phyloP scores from a whole-genome alignment of 2,329 filamentous ascomycete species.

The Penicillium fuscoglaucum region DNA sequence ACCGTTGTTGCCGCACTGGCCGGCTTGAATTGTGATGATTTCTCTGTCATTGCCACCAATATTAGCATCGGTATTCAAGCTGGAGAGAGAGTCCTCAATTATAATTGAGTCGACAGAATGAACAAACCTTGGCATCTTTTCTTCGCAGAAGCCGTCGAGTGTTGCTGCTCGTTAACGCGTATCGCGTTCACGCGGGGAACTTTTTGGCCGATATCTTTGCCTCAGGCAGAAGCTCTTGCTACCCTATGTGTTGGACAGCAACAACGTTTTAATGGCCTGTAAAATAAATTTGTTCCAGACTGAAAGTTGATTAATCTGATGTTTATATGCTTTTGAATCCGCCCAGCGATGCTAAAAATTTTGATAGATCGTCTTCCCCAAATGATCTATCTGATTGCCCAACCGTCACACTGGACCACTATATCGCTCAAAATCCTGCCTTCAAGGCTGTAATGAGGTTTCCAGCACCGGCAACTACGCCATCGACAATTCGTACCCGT shows the following conservation, averaged over 20 bases:
- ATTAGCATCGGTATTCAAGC: constrained; percentile 4
- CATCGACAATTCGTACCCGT: constrained; percentile 72
- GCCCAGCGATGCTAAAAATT: not conserved
- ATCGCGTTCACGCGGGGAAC: constrained; percentile 39
- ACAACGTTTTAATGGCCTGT: not conserved
- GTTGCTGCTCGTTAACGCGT: constrained; percentile 33
- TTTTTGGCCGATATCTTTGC: constrained; percentile 25
- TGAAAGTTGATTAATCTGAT: not conserved
- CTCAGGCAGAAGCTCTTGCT: constrained; percentile 27
- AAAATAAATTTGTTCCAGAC: not conserved
- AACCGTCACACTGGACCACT: not conserved
- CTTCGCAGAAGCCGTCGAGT: constrained; percentile 30
- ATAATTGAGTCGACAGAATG: not conserved
- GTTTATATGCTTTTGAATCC: not conserved
- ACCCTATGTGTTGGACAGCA: constrained; percentile 9
- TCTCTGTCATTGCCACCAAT: constrained; percentile 60
- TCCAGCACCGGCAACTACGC: constrained; percentile 48
- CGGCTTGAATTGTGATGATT: constrained; percentile 98
- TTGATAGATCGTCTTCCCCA: not conserved
- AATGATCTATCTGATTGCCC: not conserved
- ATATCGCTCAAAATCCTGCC: constrained; percentile 32
- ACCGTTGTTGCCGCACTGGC: constrained; percentile 99
- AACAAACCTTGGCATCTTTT: constrained; percentile 43
- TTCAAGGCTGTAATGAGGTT: constrained; percentile 40
- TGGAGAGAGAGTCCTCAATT: not conserved